Conservation (phyloP, 768 basidiomycete species). For the Hortiboletus flavorubellus region DNA sequence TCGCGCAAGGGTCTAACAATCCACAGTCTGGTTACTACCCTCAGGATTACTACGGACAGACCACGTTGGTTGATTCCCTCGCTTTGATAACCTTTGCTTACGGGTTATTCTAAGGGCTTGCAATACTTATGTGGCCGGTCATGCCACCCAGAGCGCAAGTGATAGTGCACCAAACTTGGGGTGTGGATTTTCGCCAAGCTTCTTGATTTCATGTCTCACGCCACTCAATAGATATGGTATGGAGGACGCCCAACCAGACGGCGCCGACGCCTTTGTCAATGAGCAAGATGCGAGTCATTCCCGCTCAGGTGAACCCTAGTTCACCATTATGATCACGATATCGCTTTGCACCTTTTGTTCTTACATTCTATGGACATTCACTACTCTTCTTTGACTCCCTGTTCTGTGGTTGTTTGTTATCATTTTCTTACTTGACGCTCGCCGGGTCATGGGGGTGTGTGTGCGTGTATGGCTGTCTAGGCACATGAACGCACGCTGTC, state of each 20-base stretch:
- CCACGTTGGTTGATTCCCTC: conserved; percentile 12
- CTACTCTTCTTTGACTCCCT: not conserved
- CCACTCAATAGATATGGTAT: conserved; percentile 12
- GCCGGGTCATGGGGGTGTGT: not conserved
- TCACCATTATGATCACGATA: not conserved
- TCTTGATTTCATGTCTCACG: conserved; percentile 10
- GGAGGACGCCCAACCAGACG: not conserved
- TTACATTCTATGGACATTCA: conserved; percentile 1
- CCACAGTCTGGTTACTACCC: conserved; percentile 1
- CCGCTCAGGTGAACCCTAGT: conserved; percentile 10
- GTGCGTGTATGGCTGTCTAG: conserved; percentile 1
- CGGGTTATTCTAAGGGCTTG: not conserved
- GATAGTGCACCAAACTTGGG: conserved; percentile 4
- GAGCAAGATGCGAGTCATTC: conserved; percentile 4
- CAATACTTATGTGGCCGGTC: conserved; percentile 4
- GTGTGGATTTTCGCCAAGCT: conserved; percentile 11
- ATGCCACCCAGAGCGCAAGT: not conserved
- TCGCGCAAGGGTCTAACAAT: not conserved
- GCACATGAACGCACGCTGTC: conserved; percentile 21
- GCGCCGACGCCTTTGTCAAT: not conserved
- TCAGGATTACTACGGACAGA: conserved; percentile 6
- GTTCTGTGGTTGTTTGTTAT: not conserved
- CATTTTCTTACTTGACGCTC: not conserved
- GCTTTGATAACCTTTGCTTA: not conserved
- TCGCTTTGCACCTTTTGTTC: not conserved